phyloP scores from a whole-genome alignment of 2,329 filamentous ascomycete species.

The Curvularia lunata region DNA sequence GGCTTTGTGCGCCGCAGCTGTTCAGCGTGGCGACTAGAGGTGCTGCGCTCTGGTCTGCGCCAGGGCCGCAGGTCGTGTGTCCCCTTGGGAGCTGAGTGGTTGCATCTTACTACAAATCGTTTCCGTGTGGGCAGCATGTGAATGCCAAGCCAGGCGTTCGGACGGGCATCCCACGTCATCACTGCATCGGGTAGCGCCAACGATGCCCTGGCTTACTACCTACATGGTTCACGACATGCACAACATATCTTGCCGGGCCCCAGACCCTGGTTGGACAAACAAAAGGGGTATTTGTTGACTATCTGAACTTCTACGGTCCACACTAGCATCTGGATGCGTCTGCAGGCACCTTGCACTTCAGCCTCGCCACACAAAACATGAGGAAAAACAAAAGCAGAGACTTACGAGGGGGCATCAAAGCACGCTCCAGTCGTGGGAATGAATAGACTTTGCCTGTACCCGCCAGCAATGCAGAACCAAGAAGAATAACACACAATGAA shows the following conservation, averaged over 20 bases:
- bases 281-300: constrained; percentile 22
- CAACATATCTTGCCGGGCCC: background rate
- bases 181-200: constrained; percentile 8
- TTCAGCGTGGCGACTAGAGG: constrained; percentile 12
- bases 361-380: constrained; percentile 13
- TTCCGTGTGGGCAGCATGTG: constrained; percentile 28
- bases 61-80: constrained; percentile 14
- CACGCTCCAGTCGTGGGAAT: constrained; percentile 27
- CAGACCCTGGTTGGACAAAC: background rate
- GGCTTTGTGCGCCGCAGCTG: background rate
- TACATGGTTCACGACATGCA: background rate
- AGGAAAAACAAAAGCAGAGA: constrained; percentile 11
- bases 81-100: constrained; percentile 22
- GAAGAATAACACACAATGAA: constrained; percentile 29
- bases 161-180: constrained; percentile 11
- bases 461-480: constrained; percentile 43
- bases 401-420: constrained; percentile 22
- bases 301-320: constrained; percentile 8
- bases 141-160: constrained; percentile 29
- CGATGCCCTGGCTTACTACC: background rate
- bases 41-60: constrained; percentile 5
- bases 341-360: constrained; percentile 8
- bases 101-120: constrained; percentile 18
- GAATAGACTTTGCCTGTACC: constrained; percentile 21
- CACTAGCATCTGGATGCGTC: constrained; percentile 9